Percentiles rank a stretch among this genome's conserved stretches.
Evolutionary conservation across 345 rosid species (phyloP).

Genomic region (Populus euphratica): DNA sequence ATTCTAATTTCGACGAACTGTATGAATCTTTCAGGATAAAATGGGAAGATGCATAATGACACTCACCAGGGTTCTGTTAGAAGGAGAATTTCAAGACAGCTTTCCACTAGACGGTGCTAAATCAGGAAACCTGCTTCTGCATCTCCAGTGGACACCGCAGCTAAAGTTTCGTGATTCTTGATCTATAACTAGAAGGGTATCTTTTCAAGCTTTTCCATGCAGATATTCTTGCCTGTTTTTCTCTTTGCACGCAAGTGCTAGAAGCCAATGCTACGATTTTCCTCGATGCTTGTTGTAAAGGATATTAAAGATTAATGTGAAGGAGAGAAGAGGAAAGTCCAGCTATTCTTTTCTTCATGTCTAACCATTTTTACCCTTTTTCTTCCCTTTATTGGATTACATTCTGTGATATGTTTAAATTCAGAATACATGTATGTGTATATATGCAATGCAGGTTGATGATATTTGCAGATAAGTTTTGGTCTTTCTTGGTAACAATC

Average conservation of each 20-base stretch:
- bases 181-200: background rate
- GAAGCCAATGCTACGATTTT: background rate
- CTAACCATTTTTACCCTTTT: background rate
- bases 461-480: too few species aligned
- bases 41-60: slow-evolving; percentile 84
- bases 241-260: background rate
- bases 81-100: slow-evolving; percentile 65
- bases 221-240: background rate
- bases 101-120: slow-evolving; percentile 56
- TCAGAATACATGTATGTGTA: too few species aligned
- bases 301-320: background rate
- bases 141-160: slow-evolving; percentile 77
- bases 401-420: too few species aligned
- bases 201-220: background rate
- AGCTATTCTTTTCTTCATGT: background rate
- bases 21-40: slow-evolving; percentile 49
- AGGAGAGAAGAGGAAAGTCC: background rate
- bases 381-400: too few species aligned
- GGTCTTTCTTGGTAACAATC: too few species aligned
- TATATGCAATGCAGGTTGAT: too few species aligned
- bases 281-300: background rate
- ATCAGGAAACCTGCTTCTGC: slow-evolving; percentile 61
- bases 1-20: background rate
- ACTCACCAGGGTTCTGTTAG: slow-evolving; percentile 68
- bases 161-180: slow-evolving; percentile 51